These are phyloP conservation scores for Populus hybrid DNA, from an alignment of 441 rosid species.

Conservation along the genomic window DNA sequence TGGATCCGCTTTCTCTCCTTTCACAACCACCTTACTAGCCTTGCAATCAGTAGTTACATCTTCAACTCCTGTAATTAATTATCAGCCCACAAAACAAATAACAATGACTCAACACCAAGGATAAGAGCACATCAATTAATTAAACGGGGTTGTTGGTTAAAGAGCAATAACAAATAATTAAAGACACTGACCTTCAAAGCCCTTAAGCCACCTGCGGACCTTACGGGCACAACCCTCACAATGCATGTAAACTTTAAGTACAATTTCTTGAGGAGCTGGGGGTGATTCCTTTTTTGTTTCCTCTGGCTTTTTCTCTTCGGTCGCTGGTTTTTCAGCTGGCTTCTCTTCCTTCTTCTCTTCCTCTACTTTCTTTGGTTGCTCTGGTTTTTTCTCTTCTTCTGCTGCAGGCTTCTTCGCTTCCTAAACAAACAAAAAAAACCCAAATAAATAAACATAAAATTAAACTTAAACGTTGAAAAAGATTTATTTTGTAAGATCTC, in stretches of 20 bases:
- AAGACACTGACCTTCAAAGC: constrained; percentile 55
- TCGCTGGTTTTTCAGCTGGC: constrained; percentile 21
- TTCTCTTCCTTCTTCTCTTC: constrained; percentile 30
- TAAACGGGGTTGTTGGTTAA: neutral
- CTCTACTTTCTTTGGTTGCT: constrained; percentile 29
- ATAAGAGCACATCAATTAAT: neutral
- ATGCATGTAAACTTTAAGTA: constrained; percentile 77
- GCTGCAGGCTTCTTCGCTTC: constrained; percentile 57
- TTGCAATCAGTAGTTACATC: constrained; percentile 68
- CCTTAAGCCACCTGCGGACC: constrained; percentile 65
- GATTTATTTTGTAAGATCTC: neutral
- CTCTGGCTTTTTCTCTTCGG: constrained; percentile 32
- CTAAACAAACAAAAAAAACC: constrained; percentile 23
- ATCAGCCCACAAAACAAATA: neutral
- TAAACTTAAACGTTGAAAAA: neutral
- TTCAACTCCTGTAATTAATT: constrained; percentile 51
- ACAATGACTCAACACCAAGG: too few relatives aligned
- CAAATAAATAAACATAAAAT: neutral
- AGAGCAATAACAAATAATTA: neutral
- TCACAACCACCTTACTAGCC: constrained; percentile 63
- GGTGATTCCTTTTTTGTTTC: constrained; percentile 39
- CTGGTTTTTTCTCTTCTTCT: constrained; percentile 32
- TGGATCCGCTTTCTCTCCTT: constrained; percentile 82
- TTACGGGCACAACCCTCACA: constrained; percentile 86
- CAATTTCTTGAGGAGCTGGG: constrained; percentile 48